Evolutionary conservation across 352 stramenopile genomes (phyloP).

Genomic region (Globisporangium okanoganense): DNA sequence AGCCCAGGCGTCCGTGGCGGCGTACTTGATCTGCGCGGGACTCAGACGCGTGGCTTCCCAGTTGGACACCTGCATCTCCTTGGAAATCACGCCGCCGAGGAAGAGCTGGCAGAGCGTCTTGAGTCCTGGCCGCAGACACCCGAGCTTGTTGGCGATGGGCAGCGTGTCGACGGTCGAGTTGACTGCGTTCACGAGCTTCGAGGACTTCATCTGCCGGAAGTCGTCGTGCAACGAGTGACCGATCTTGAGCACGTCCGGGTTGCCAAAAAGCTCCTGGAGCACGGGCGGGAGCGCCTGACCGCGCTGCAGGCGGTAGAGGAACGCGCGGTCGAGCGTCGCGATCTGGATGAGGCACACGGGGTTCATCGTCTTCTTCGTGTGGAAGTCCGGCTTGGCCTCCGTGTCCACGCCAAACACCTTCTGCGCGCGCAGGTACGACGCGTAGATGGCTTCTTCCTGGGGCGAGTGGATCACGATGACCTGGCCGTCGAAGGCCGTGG

Average conservation of each 20-base stretch:
- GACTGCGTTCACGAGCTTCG: slow-evolving; percentile 51
- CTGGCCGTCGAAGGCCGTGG: slow-evolving; percentile 40
- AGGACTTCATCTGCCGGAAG: slow-evolving; percentile 55
- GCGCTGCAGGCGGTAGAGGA: slow-evolving; percentile 66
- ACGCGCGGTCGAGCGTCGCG: slow-evolving; percentile 66
- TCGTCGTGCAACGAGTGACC: slow-evolving; percentile 78
- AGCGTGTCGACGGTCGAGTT: slow-evolving; percentile 79
- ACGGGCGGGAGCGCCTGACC: slow-evolving; percentile 47
- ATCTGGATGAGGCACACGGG: slow-evolving; percentile 80
- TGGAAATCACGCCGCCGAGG: slow-evolving; percentile 59
- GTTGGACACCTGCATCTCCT: slow-evolving; percentile 86
- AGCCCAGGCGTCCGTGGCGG: slow-evolving; percentile 76
- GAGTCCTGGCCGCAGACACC: slow-evolving; percentile 66
- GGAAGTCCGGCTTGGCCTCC: slow-evolving; percentile 71
- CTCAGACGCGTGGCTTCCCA: slow-evolving; percentile 71
- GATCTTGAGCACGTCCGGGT: slow-evolving; percentile 66
- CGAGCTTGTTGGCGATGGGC: slow-evolving; percentile 70
- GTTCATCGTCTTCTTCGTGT: slow-evolving; percentile 47
- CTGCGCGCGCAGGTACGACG: slow-evolving; percentile 48
- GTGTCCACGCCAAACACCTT: slow-evolving; percentile 70
- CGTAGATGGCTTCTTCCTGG: slow-evolving; percentile 46
- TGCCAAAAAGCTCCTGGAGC: slow-evolving; percentile 52
- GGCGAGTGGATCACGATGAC: slow-evolving; percentile 64
- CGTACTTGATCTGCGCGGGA: slow-evolving; percentile 71
- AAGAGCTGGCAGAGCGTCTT: slow-evolving; percentile 78